Base-by-base conservation (phyloP, 2,329 filamentous ascomycete genomes). In the Neofusicoccum parvum region DNA sequence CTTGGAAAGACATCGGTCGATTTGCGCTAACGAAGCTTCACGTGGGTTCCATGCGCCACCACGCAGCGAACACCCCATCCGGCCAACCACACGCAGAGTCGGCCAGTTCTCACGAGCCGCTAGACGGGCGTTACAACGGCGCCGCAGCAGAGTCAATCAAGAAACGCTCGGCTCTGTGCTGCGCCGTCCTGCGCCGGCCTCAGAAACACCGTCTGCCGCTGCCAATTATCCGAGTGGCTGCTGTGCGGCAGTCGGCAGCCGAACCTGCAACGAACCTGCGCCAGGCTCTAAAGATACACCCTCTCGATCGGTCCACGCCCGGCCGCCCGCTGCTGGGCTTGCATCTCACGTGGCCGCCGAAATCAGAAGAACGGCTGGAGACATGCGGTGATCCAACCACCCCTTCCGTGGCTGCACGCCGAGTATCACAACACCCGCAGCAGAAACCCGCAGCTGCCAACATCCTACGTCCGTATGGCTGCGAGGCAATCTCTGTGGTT, bases 321-420 rank as follows among this genome's bases (percentile, higher is more conserved):
- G 20, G 54, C 39, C 27, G 17, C 14, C 39, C 45, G 15, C 54
- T 41, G 20, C 23, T 32, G 27, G 39, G 54, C 39, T 59, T 59
- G 54, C 54, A 59, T 59, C 39, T 59, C 54, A 59, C 54, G 54
- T 59, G 54, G 54, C 39, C 54, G 54, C 39, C 15, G 23, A 34
- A 59, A 41, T 17, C 39, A 59, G 54, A 45, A 59, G 54, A 46
- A 59, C 11, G 23, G 15, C 10, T 59, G 54, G 54, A 56, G 54
- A 46, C 41, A 36, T 32, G 39, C 54, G 45, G 15, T 59, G 39
- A n/a, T 59, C 39, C 39, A 59, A 27, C 39, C 54, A 36, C 23
- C 23, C 37, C 39, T 34, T 34, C 39, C 15, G 23, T 34, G 39
- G 54, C 54, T 45, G 54, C 54, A 32, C 7, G 20, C 14, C 27